phyloP scores from a whole-genome alignment of 2,329 filamentous ascomycete genomes.

The Stagonosporopsis rhizophila region DNA sequence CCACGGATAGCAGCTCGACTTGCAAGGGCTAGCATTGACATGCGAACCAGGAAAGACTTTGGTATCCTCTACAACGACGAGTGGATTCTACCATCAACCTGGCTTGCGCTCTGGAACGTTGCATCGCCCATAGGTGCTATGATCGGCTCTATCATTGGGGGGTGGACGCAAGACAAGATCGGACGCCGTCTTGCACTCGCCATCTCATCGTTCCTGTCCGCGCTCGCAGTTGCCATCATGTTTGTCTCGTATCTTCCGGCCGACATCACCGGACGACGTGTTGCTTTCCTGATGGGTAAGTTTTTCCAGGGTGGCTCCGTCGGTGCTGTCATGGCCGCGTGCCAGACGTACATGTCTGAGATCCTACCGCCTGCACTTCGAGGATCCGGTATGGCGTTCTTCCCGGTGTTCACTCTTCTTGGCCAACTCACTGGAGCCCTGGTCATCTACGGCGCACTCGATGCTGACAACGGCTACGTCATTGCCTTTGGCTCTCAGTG shows the following conservation, averaged over 20 bases:
- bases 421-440: slow-evolving; percentile 57
- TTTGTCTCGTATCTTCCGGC: slow-evolving; percentile 38
- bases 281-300: slow-evolving; percentile 55
- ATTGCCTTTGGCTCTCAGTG: slow-evolving; percentile 56
- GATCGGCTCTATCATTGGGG: slow-evolving; percentile 35
- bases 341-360: slow-evolving; percentile 60
- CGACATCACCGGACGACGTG: slow-evolving; percentile 32
- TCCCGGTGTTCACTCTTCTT: slow-evolving; percentile 58
- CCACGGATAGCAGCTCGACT: neutral
- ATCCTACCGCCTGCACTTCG: slow-evolving; percentile 56
- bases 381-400: slow-evolving; percentile 57
- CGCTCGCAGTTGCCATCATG: slow-evolving; percentile 39
- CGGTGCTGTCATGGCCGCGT: slow-evolving; percentile 52
- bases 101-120: slow-evolving; percentile 42
- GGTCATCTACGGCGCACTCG: slow-evolving; percentile 47
- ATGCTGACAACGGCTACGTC: slow-evolving; percentile 46
- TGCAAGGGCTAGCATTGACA: neutral
- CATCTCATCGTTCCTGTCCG: slow-evolving; percentile 34
- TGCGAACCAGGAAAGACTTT: slow-evolving; percentile 31
- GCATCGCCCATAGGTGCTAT: slow-evolving; percentile 37
- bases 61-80: slow-evolving; percentile 29
- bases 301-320: slow-evolving; percentile 56
- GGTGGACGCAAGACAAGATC: slow-evolving; percentile 37
- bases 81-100: slow-evolving; percentile 40
- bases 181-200: slow-evolving; percentile 35